phyloP scores from a whole-genome alignment of 805 yeast species.

The Saccharomycopsis oosterbeekiorum region DNA sequence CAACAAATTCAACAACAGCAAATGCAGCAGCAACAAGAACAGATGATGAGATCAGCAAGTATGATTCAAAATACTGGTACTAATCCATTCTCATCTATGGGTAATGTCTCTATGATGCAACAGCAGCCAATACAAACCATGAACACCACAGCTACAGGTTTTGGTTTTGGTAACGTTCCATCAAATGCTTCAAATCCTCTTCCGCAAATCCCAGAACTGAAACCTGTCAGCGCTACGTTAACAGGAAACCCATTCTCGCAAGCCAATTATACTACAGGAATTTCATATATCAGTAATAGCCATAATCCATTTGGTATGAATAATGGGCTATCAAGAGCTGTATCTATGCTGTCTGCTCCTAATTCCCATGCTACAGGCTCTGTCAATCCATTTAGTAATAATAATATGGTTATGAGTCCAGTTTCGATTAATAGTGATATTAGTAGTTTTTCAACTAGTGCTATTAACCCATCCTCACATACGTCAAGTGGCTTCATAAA shows the following conservation, averaged over 20 bases:
- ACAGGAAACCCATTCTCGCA: slow-evolving; percentile 29
- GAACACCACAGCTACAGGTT: slow-evolving; percentile 35
- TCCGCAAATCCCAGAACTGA: slow-evolving; percentile 16
- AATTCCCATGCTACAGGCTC: slow-evolving; percentile 3
- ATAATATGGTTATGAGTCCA: slow-evolving; percentile 8
- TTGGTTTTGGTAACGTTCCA: slow-evolving; percentile 44
- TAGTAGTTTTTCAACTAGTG: slow-evolving; percentile 28
- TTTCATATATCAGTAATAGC: slow-evolving; percentile 10
- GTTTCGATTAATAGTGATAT: slow-evolving; percentile 24
- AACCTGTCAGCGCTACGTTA: slow-evolving; percentile 10
- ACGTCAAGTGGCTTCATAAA: slow-evolving; percentile 45
- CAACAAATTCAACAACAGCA: slow-evolving; percentile 24
- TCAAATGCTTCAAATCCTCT: slow-evolving; percentile 19
- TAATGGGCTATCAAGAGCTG: slow-evolving; percentile 16
- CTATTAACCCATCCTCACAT: slow-evolving; percentile 28
- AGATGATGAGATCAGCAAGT: slow-evolving; percentile 13
- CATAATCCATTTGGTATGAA: slow-evolving; percentile 25
- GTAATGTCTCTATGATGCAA: background rate
- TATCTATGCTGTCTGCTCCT: slow-evolving; percentile 15
- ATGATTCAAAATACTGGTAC: slow-evolving; percentile 9
- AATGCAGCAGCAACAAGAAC: slow-evolving; percentile 20
- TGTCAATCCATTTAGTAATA: slow-evolving; percentile 35
- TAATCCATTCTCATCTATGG: background rate
- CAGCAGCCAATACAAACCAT: background rate
- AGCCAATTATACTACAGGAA: slow-evolving; percentile 21